Base-by-base conservation (phyloP, 2,329 filamentous ascomycete genomes). In the Fusarium odoratissimum region DNA sequence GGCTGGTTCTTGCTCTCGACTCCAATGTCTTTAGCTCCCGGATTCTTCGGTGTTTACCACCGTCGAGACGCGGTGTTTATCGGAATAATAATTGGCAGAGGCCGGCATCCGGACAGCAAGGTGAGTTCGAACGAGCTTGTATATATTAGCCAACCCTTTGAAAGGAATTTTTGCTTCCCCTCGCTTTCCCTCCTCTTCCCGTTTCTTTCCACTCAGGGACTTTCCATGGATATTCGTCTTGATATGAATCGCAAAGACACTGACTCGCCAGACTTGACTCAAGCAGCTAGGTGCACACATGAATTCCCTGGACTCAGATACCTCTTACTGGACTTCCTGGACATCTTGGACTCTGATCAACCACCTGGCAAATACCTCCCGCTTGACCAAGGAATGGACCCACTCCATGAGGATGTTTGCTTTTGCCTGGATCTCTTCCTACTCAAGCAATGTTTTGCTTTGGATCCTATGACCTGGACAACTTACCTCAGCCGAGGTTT, bases 31-130 rank as follows among this genome's bases (percentile, higher is more conserved):
- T 76, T 65, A 72, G 69, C 68, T 60, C 65, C 69, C 62, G 67
- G 75, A 76, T 73, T 70, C 67, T 81, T 75, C 71, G 73, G 63
- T 71, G 67, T 64, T 37, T 57, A 64, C 35, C 73, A 73, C 75
- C 73, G 66, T 76, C 23, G 69, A 78, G 61, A 73, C 66, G 64
- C 71, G 69, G 71, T 68, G 71, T 69, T 66, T 65, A 60, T 73
- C 71, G 71, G 73, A 63, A 73, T 78, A 75, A 78, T 79, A 77
- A 79, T 75, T 75, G 75, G 73, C 72, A 75, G 71, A 73, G 75
- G 81, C 80, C 78, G 77, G 79, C 77, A 79, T 84, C 84, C 80
- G 84, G 86, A 86, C 85, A 87, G 85, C 85, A 83, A 85, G 86
- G 86, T 87, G 82, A 87, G 86, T 84, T 75, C 76, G 78, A 80